A percentile compares a stretch with the other conserved stretches of the same genome.
phyloP scores from a whole-genome alignment of 164 flowering plant species.

The Vitis amurensis region DNA sequence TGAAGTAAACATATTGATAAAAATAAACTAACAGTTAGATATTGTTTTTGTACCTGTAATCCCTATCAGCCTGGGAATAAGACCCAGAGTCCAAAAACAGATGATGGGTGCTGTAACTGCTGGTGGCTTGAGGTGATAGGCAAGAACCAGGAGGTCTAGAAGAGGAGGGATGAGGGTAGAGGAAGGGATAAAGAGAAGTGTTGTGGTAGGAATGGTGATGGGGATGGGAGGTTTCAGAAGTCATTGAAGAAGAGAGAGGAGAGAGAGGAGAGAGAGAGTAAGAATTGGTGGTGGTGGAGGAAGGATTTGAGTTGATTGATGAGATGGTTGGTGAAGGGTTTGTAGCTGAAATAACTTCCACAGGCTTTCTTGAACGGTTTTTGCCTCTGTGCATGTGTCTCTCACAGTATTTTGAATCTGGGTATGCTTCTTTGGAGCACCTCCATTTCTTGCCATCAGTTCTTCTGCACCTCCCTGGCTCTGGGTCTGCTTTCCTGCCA shows the following conservation, averaged over 20 bases:
- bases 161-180: slow-evolving; percentile 24
- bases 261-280: slow-evolving; percentile 12
- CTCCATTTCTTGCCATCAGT: slow-evolving; percentile 80
- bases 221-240: slow-evolving; percentile 4
- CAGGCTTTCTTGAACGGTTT: slow-evolving; percentile 73
- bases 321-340: slow-evolving; percentile 7
- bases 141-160: slow-evolving; percentile 19
- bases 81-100: slow-evolving; percentile 31
- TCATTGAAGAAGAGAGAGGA: slow-evolving; percentile 14
- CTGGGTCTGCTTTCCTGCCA: slow-evolving; percentile 61
- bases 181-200: slow-evolving; percentile 23
- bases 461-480: slow-evolving; percentile 74
- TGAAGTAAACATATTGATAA: not conserved
- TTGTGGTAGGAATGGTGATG: slow-evolving; percentile 8
- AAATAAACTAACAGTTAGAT: not conserved
- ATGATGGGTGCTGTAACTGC: slow-evolving; percentile 13
- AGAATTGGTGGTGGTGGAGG: slow-evolving; percentile 1
- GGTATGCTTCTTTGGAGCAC: slow-evolving; percentile 57
- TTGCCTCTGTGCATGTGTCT: slow-evolving; percentile 72
- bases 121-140: slow-evolving; percentile 19
- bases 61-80: slow-evolving; percentile 25
- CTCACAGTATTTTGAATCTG: slow-evolving; percentile 72
- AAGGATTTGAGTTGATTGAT: slow-evolving; percentile 11
- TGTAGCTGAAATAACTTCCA: slow-evolving; percentile 33
- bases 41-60: slow-evolving; percentile 32